phyloP scores from a whole-genome alignment of 345 rosid species.

The Rhodamnia argentea region DNA sequence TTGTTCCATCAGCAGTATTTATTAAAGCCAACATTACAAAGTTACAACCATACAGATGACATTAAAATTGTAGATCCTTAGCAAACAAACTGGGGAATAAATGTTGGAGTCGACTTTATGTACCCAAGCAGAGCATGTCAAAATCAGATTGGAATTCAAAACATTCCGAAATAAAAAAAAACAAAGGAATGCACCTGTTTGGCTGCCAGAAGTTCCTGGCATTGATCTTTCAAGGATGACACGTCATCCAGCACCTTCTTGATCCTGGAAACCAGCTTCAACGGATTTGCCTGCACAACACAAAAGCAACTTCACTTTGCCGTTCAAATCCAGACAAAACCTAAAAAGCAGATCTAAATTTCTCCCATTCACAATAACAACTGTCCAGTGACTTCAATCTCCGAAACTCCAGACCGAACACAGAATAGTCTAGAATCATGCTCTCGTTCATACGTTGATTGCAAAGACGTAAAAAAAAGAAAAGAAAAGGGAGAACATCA shows the following conservation, averaged over 20 bases:
- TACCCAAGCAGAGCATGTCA: neutral
- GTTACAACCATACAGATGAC: neutral
- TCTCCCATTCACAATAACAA: too few species aligned
- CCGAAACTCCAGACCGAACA: neutral
- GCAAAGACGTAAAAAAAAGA: neutral
- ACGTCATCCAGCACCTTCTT: conserved; percentile 79
- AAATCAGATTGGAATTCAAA: neutral
- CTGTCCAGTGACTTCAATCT: neutral
- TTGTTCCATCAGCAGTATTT: neutral
- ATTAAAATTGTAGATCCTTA: neutral
- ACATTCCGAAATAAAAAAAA: neutral
- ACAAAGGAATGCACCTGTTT: conserved; percentile 49
- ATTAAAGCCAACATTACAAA: neutral
- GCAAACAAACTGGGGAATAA: neutral
- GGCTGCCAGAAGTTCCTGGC: conserved; percentile 72
- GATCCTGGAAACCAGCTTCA: conserved; percentile 60
- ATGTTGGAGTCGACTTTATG: neutral
- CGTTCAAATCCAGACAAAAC: neutral
- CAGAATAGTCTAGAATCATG: neutral
- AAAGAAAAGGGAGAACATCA: neutral
- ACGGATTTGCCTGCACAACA: conserved; percentile 61
- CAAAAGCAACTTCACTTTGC: neutral
- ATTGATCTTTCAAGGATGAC: conserved; percentile 48
- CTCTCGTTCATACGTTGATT: too few species aligned
- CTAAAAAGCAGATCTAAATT: neutral